Conservation (phyloP, 2,329 filamentous ascomycete species). For the Aspergillus terreus region DNA sequence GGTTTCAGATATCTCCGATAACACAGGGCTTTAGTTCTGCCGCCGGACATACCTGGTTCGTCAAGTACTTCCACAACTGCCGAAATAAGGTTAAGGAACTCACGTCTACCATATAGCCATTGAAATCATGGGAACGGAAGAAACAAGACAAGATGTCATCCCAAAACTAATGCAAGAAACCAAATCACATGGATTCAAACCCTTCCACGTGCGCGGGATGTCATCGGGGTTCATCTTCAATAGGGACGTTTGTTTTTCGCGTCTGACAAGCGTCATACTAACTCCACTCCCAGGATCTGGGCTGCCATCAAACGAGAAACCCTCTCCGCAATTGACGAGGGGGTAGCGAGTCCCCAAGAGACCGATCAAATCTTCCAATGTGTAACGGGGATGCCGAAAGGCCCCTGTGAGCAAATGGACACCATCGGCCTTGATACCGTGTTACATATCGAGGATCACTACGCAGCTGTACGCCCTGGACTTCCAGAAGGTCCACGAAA, state of each 20-base stretch:
- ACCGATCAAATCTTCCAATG: constrained; percentile 37
- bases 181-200: constrained; percentile 32
- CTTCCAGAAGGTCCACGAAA: not conserved
- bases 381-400: constrained; percentile 32
- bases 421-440: constrained; percentile 40
- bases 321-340: constrained; percentile 32
- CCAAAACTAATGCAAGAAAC: constrained; percentile 26
- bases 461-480: constrained; percentile 10
- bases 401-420: constrained; percentile 41
- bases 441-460: constrained; percentile 39
- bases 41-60: constrained; percentile 35
- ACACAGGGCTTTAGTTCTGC: constrained; percentile 30
- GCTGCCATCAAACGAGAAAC: constrained; percentile 42
- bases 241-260: constrained; percentile 18
- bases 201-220: constrained; percentile 33
- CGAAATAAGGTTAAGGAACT: not conserved
- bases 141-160: constrained; percentile 29
- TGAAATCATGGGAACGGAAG: constrained; percentile 37
- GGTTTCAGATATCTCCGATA: not conserved
- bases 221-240: constrained; percentile 42
- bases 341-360: constrained; percentile 32
- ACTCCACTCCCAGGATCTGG: constrained; percentile 31
- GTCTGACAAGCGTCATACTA: not conserved
- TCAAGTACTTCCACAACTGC: not conserved
- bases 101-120: constrained; percentile 20